Evolutionary conservation across 805 yeast species (phyloP).

Genomic region (Vanderwaltozyma polyspora): DNA sequence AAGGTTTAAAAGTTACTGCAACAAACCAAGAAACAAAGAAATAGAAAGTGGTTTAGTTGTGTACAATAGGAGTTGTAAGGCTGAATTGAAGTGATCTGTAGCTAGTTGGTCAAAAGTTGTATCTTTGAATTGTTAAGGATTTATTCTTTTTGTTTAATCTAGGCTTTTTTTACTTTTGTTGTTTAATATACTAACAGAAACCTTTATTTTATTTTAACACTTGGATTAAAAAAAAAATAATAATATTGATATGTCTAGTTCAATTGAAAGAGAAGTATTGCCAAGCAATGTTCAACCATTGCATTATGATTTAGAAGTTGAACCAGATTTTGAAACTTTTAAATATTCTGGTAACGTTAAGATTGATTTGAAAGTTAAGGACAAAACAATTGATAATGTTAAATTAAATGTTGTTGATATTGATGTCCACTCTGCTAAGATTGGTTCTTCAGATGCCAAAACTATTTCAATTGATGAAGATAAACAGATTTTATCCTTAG

Average conservation of each 20-base stretch:
- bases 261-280: conserved; percentile 32
- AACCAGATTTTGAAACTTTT: conserved; percentile 50
- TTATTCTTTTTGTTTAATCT: no score
- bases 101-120: no score
- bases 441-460: conserved; percentile 30
- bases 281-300: conserved; percentile 60
- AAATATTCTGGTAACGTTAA: conserved; percentile 45
- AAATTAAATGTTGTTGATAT: conserved; percentile 56
- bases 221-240: no score
- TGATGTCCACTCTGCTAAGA: conserved; percentile 40
- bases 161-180: no score
- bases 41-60: background rate
- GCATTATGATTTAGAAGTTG: conserved; percentile 59
- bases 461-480: conserved; percentile 38
- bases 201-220: no score
- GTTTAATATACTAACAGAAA: no score
- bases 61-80: no score
- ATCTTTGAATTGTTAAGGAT: no score
- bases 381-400: conserved; percentile 32
- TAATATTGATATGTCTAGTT: background rate
- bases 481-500: conserved; percentile 53
- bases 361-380: conserved; percentile 45
- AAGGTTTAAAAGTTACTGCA: no score
- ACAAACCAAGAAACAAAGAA: no score
- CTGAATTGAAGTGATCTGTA: no score